A percentile compares a stretch with the other conserved stretches of the same genome.
These are phyloP conservation scores for Citrus mangshanensis DNA, from an alignment of 345 rosid species.

Conservation along the genomic window DNA sequence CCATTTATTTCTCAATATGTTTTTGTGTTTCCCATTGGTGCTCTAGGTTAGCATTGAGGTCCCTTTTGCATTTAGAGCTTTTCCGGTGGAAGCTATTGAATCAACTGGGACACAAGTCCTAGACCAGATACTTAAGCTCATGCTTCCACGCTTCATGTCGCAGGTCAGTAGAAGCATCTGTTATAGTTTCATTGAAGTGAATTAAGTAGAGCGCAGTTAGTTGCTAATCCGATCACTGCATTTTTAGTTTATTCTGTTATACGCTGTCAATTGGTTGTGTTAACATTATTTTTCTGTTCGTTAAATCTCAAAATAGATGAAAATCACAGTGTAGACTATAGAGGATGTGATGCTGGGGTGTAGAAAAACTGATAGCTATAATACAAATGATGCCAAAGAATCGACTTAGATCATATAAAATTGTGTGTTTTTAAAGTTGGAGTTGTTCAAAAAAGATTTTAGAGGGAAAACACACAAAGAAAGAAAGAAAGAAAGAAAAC, in stretches of 20 bases:
- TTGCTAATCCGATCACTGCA: neutral
- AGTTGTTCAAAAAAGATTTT: neutral
- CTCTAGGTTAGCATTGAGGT: slow-evolving; percentile 72
- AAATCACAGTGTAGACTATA: neutral
- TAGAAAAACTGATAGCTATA: neutral
- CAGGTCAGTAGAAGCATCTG: slow-evolving; percentile 52
- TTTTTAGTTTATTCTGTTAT: neutral
- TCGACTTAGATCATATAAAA: neutral
- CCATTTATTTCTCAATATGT: slow-evolving; percentile 1
- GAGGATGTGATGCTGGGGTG: neutral
- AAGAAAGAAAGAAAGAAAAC: too few species aligned
- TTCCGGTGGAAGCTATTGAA: slow-evolving; percentile 73
- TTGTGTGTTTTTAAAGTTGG: neutral
- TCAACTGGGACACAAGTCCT: slow-evolving; percentile 80
- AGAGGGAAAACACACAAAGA: too few species aligned
- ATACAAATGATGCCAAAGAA: neutral
- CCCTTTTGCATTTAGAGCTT: slow-evolving; percentile 69
- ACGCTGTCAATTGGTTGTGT: neutral
- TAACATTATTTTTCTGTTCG: neutral
- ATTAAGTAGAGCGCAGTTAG: neutral
- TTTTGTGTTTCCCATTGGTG: neutral
- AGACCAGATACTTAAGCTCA: slow-evolving; percentile 68
- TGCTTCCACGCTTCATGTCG: slow-evolving; percentile 92
- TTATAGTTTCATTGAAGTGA: slow-evolving; percentile 7
- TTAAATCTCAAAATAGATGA: neutral